Evolutionary conservation across 1,139 yeast genomes (phyloP), one percentile per base, ranked within the genome.

Genomic region (Yamadazyma atmosphaerica): DNA sequence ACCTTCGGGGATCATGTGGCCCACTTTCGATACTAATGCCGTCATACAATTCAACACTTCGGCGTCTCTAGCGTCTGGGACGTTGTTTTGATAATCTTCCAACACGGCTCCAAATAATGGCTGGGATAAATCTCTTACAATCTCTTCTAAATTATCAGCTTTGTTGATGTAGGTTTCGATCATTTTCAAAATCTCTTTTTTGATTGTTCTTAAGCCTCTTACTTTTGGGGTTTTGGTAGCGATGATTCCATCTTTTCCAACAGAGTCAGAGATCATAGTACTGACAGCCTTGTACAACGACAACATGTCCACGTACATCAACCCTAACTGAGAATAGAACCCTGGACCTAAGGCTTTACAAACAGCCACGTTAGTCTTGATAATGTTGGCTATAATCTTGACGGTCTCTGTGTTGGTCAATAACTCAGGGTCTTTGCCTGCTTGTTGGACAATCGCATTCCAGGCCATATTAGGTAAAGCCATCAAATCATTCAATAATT

Each of bases 31-130:
- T 16, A 92, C 94, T 46, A 94, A 79, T 1, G 96, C 89, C 13
- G 96, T 82, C 81, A 92, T 84, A 75, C 98, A 89, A 63, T 86
- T 87, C 58, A 92, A 75, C 3, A 92, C 98, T 67, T 94, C 98
- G 4, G 97, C 96, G 66, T 94, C 98, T 57, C 98, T 83, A 6
- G 98, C 96, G 66, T 88, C 96, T 4, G 98, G 95, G 26, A 89
- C 96, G 55, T 87, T 87, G 14, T 81, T 71, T 55, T 80, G 80
- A 65, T 94, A 94, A 63, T 94, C 99, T 47, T 86, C 94, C 49
- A 94, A 76, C 13, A 89, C 94, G 0, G 97, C 89, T 31, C 78
- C 77, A 52, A 94, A 77, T 54, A 94, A 70, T 33, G 95, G 95
- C 50, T 87, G 88, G 3, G 89, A 82, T 51, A 94, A 74, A 50